Evolutionary conservation across 1,284 basidiomycete genomes (phyloP), one percentile per base, ranked within the genome.

Genomic region (Pulchroboletus neoregius): DNA sequence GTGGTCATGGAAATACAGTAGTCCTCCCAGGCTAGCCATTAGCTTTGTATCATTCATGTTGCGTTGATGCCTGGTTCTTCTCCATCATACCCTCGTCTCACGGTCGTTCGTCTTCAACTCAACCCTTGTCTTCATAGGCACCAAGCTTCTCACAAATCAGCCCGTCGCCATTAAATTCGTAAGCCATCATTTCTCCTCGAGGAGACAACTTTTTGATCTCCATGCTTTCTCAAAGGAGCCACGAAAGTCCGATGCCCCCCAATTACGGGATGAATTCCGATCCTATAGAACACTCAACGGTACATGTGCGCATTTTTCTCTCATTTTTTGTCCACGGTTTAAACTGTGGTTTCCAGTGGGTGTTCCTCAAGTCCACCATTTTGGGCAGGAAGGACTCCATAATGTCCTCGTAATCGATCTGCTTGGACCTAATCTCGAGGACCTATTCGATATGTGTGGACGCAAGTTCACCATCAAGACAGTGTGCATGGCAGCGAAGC

Each of bases 101-200:
- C 44, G 9, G 18, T 44, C 30, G 12, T 49, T 40, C 32, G 20
- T 38, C 43, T 28, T 34, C 12, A 43, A 52, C 49, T 66, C 37
- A 64, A 51, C 27, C 6, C 35, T 45, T 23, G 22, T 46, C 31
- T 48, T 45, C 23, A 41, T 45, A 94, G 92, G 94, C 48, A 85
- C 85, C 46, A 95, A 96, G 70, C 75, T 95, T 54, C 76, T 92
- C 57, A 87, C 91, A 62, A 89, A 79, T 57, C 90, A 90, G 58
- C 92, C 92, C 1, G 92, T 98, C 52, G 95, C 94, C 49, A 95
- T 98, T 76, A 98, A 98, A 81, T 98, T 97, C 70, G 94, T 94
- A 58, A 54, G 87, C 76, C 48, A 43, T 49, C 47, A 39, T 42
- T 56, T 49, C 13, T 33, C 35, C 34, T 42, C 53, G 42, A 53